Conservation (phyloP, 2,329 filamentous ascomycete genomes). For the Phoma sp. region DNA sequence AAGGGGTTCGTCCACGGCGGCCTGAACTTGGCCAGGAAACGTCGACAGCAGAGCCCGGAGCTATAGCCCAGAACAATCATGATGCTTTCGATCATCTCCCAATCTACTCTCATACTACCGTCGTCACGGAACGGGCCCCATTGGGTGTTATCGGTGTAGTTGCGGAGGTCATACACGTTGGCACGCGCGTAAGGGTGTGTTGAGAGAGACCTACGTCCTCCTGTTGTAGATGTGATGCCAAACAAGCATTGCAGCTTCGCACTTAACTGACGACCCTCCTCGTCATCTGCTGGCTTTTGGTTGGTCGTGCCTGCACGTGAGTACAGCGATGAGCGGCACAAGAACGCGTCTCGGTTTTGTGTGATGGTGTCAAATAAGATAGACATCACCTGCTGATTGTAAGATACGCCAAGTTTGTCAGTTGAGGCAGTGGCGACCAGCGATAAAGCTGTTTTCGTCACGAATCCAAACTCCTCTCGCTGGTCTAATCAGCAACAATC, state of each 20-base stretch:
- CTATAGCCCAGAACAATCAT: constrained; percentile 73
- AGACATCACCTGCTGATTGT: constrained; percentile 50
- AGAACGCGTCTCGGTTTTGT: constrained; percentile 63
- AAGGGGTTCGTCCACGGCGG: constrained; percentile 41
- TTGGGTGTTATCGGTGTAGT: constrained; percentile 64
- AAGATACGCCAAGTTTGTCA: constrained; percentile 52
- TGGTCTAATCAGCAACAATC: constrained; percentile 19
- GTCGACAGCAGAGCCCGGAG: constrained; percentile 38
- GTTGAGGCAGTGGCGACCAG: constrained; percentile 44
- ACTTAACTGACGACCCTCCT: constrained; percentile 64
- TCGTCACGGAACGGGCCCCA: constrained; percentile 78
- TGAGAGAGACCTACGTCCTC: constrained; percentile 36
- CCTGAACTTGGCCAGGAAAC: constrained; percentile 29
- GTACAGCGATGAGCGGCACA: constrained; percentile 66
- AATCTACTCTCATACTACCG: constrained; percentile 68
- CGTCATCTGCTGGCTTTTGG: constrained; percentile 49
- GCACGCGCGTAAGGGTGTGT: constrained; percentile 68
- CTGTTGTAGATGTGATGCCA: constrained; percentile 62
- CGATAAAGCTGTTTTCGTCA: constrained; percentile 50
- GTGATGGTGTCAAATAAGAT: constrained; percentile 51
- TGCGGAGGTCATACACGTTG: constrained; percentile 74
- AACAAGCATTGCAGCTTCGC: constrained; percentile 74
- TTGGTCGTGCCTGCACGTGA: constrained; percentile 57
- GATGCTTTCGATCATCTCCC: constrained; percentile 80
- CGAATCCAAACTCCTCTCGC: constrained; percentile 43